These are phyloP conservation scores for Geranium incanum DNA, from an alignment of 441 rosid species.

Conservation along the genomic window DNA sequence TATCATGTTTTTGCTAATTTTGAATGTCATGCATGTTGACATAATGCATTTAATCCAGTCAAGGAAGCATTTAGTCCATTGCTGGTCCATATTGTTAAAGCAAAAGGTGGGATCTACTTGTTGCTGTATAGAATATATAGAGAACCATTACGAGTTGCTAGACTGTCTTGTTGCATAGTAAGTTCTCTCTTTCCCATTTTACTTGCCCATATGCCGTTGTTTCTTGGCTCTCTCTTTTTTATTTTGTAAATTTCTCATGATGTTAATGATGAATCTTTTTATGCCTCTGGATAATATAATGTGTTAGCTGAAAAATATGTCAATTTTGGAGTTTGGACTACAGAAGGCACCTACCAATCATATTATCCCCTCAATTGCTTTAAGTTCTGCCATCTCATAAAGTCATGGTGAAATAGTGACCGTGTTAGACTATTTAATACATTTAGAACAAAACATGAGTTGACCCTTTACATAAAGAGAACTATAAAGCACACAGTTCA, in stretches of 20 bases:
- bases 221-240: background rate
- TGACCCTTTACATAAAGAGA: no score
- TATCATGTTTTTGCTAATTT: slow-evolving; percentile 11
- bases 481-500: no score
- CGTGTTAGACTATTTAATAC: no score
- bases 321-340: background rate
- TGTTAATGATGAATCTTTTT: background rate
- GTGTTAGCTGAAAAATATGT: background rate
- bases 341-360: background rate
- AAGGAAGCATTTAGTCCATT: slow-evolving; percentile 82
- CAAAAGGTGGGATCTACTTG: slow-evolving; percentile 55
- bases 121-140: slow-evolving; percentile 60
- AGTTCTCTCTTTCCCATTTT: slow-evolving; percentile 10
- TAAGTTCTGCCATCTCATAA: background rate
- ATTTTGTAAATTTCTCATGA: no score
- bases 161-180: slow-evolving; percentile 79
- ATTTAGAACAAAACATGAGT: no score
- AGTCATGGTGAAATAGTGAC: no score
- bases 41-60: slow-evolving; percentile 35
- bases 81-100: slow-evolving; percentile 82
- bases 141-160: slow-evolving; percentile 70
- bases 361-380: background rate
- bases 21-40: background rate
- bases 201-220: background rate
- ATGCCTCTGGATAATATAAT: background rate